These are phyloP conservation scores for Trametes villosa DNA, from an alignment of 768 basidiomycete species.

Conservation along the genomic window DNA sequence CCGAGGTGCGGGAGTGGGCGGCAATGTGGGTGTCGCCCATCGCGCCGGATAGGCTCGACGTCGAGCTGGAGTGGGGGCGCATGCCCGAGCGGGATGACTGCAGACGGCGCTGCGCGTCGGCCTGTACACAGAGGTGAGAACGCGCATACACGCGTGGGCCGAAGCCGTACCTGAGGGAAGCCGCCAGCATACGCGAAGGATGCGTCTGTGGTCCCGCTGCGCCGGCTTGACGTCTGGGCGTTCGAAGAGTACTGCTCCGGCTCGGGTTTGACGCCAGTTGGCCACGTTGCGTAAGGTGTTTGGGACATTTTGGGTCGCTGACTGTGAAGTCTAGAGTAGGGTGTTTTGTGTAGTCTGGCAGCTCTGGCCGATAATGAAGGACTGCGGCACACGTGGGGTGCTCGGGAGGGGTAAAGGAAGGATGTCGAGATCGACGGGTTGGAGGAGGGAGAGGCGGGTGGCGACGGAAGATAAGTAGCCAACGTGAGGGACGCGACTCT, in stretches of 20 bases:
- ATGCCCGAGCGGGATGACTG: slow-evolving; percentile 18
- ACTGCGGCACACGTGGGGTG: slow-evolving; percentile 14
- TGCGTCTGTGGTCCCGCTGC: slow-evolving; percentile 10
- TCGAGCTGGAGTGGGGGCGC: slow-evolving; percentile 28
- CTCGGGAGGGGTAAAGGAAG: slow-evolving; percentile 6
- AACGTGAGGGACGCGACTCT: slow-evolving; percentile 26
- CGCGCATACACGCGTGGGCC: not conserved
- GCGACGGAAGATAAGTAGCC: slow-evolving; percentile 52
- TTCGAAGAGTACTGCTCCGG: slow-evolving; percentile 19
- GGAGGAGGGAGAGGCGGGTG: slow-evolving; percentile 34
- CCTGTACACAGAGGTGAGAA: not conserved
- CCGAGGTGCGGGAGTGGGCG: slow-evolving; percentile 28
- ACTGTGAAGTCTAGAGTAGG: slow-evolving; percentile 12
- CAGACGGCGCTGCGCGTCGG: slow-evolving; percentile 15
- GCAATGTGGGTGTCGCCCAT: slow-evolving; percentile 57
- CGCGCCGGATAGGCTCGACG: slow-evolving; percentile 61
- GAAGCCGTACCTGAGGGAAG: slow-evolving; percentile 13
- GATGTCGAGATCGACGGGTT: slow-evolving; percentile 21
- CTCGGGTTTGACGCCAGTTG: slow-evolving; percentile 18
- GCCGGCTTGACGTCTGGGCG: slow-evolving; percentile 12
- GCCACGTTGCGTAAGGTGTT: slow-evolving; percentile 24
- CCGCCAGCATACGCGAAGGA: slow-evolving; percentile 12
- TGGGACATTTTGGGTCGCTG: slow-evolving; percentile 22
- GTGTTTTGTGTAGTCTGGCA: slow-evolving; percentile 7
- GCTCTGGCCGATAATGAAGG: slow-evolving; percentile 8